Conservation (phyloP, 2,329 filamentous ascomycete species). For the Alternaria sp. region DNA sequence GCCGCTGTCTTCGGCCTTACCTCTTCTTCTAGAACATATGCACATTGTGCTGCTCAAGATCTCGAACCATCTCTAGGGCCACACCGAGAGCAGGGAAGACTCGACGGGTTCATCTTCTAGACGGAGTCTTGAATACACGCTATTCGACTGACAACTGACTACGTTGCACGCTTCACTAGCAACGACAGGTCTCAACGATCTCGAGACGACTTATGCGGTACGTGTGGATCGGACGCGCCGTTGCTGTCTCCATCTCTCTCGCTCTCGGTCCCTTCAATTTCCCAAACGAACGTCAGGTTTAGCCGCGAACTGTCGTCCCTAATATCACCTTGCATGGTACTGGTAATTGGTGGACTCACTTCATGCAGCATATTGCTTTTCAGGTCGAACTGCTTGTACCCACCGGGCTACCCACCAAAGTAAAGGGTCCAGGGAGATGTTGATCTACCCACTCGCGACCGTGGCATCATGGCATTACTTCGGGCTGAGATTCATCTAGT, state of each 20-base stretch:
- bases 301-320: conserved; percentile 9
- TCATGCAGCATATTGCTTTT: conserved; percentile 12
- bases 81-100: not conserved
- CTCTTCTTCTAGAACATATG: conserved; percentile 10
- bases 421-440: conserved; percentile 13
- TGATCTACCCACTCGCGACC: conserved; percentile 11
- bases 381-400: conserved; percentile 5
- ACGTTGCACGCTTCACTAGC: not conserved
- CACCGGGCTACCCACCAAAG: not conserved
- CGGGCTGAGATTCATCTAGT: conserved; percentile 19
- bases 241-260: not conserved
- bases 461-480: conserved; percentile 17
- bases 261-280: not conserved
- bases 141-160: not conserved
- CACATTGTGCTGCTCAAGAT: conserved; percentile 2
- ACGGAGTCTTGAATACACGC: not conserved
- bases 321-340: not conserved
- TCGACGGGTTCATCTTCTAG: not conserved
- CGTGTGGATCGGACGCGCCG: conserved; percentile 6
- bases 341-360: conserved; percentile 9
- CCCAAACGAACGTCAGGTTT: conserved; percentile 9
- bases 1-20: conserved; percentile 2
- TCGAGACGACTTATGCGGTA: not conserved
- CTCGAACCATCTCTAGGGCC: conserved; percentile 4
- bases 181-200: conserved; percentile 4